Conservation (phyloP, 2,329 filamentous ascomycete species). For the Rhynchosporium agropyri region DNA sequence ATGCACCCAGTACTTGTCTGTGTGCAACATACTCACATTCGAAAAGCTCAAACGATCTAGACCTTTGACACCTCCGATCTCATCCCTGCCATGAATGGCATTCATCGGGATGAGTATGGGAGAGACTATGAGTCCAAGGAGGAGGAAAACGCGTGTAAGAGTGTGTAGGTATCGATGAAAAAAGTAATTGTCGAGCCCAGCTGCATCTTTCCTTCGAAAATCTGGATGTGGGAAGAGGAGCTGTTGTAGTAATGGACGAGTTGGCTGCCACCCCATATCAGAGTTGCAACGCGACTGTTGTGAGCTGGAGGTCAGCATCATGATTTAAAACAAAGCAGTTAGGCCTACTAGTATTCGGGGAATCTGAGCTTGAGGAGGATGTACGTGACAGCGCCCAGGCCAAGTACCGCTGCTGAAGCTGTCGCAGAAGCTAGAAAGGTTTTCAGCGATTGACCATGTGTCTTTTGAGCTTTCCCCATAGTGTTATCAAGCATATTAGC, state of each 20-base stretch:
- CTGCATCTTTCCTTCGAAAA: constrained; percentile 15
- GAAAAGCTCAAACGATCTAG: too few species aligned
- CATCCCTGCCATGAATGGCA: too few species aligned
- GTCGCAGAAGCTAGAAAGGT: too few species aligned
- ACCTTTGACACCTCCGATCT: too few species aligned
- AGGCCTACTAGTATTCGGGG: too few species aligned
- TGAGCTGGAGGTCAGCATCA: constrained; percentile 12
- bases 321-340: not conserved
- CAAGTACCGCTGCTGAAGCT: too few species aligned
- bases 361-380: too few species aligned
- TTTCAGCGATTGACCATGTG: too few species aligned
- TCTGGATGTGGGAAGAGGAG: constrained; percentile 23
- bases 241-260: not conserved
- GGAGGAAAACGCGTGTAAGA: constrained; percentile 85
- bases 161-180: constrained; percentile 85
- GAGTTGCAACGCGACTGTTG: constrained; percentile 9
- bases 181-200: constrained; percentile 77
- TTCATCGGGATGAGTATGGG: too few species aligned
- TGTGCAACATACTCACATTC: constrained; percentile 69
- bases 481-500: too few species aligned
- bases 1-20: constrained; percentile 76
- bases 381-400: too few species aligned
- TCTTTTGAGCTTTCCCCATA: too few species aligned
- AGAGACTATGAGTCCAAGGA: constrained; percentile 70
- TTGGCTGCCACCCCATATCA: constrained; percentile 20